phyloP scores from a whole-genome alignment of 1,139 yeast species.

The Saccharomyces hybrid region DNA sequence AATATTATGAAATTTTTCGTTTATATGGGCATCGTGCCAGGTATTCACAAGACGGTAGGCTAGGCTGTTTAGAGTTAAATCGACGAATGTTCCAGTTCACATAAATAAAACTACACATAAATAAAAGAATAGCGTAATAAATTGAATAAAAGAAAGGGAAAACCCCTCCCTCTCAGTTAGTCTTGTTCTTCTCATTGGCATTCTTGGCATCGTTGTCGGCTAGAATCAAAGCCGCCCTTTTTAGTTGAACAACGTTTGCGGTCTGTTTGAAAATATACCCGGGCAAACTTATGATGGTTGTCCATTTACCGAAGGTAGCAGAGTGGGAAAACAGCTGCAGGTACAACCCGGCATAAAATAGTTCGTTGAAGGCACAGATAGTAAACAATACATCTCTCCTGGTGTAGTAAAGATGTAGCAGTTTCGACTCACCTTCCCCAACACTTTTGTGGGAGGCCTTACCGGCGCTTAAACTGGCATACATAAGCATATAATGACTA shows the following conservation, averaged over 20 bases:
- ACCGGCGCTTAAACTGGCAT: too few species aligned
- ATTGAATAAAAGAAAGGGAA: neutral
- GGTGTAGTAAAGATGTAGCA: too few species aligned
- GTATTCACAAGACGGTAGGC: neutral
- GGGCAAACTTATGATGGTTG: slow-evolving; percentile 65
- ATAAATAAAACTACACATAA: neutral
- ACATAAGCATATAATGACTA: too few species aligned
- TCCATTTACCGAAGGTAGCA: slow-evolving; percentile 43
- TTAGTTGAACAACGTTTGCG: slow-evolving; percentile 81
- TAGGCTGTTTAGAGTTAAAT: neutral
- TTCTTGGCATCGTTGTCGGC: slow-evolving; percentile 77
- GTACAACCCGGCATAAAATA: too few species aligned
- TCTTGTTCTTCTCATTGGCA: slow-evolving; percentile 17
- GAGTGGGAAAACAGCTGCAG: slow-evolving; percentile 48
- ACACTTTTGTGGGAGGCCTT: too few species aligned
- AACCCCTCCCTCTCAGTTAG: neutral
- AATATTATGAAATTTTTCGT: neutral
- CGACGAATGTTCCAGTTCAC: neutral
- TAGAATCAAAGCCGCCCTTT: slow-evolving; percentile 72
- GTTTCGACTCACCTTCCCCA: too few species aligned
- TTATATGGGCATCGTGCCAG: neutral
- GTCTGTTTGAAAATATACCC: slow-evolving; percentile 87
- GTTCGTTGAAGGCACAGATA: too few species aligned
- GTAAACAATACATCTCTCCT: too few species aligned
- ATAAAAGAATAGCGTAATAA: neutral